Conservation (phyloP, 345 rosid genomes). For the Eutrema japonicum region DNA sequence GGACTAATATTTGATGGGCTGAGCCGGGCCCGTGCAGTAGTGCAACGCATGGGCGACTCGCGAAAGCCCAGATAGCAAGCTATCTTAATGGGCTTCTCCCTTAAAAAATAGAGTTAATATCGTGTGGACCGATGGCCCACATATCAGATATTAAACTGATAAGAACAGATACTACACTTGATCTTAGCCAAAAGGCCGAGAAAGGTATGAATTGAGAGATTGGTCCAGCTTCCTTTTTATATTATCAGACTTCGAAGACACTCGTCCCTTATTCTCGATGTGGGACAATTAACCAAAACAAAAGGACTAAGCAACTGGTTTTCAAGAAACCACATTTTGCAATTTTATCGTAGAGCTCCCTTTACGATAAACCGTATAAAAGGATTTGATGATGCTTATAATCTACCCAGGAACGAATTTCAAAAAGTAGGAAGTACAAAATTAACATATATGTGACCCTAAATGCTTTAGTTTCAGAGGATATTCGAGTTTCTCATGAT, state of each 20-base stretch:
- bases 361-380: too few species aligned
- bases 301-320: too few species aligned
- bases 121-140: slow-evolving; percentile 41
- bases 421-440: too few species aligned
- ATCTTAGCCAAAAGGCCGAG: slow-evolving; percentile 82
- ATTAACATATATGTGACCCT: too few species aligned
- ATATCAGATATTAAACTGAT: slow-evolving; percentile 70
- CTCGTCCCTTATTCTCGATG: slow-evolving; percentile 19
- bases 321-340: background rate
- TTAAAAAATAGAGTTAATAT: slow-evolving; percentile 42
- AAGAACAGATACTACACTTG: slow-evolving; percentile 73
- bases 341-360: background rate
- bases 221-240: slow-evolving; percentile 7
- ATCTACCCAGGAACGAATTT: too few species aligned
- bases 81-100: slow-evolving; percentile 31
- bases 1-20: background rate
- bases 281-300: slow-evolving; percentile 22
- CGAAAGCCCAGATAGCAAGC: slow-evolving; percentile 41
- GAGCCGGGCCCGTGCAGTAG: slow-evolving; percentile 41
- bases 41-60: slow-evolving; percentile 41
- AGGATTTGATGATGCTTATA: too few species aligned
- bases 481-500: background rate
- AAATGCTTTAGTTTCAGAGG: background rate
- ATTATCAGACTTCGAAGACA: background rate
- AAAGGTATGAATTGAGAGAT: slow-evolving; percentile 31